phyloP scores from a whole-genome alignment of 1,139 yeast genomes.

The Insectozyma bohioensis region DNA sequence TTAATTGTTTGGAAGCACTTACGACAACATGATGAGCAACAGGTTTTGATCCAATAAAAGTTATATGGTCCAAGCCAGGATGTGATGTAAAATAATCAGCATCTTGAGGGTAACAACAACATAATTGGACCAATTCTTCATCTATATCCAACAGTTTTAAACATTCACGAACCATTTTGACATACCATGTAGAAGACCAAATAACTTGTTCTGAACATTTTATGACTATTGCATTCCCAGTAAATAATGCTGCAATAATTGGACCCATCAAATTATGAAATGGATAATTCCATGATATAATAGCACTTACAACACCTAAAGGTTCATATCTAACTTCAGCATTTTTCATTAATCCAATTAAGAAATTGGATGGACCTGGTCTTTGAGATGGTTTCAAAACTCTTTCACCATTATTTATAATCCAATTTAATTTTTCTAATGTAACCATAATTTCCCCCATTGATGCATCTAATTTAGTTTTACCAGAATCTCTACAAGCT shows the following conservation, averaged over 20 bases:
- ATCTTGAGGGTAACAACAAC: slow-evolving; percentile 76
- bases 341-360: slow-evolving; percentile 70
- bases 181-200: slow-evolving; percentile 87
- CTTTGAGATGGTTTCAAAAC: slow-evolving; percentile 71
- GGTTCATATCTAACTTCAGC: slow-evolving; percentile 96
- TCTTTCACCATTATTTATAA: slow-evolving; percentile 74
- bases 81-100: slow-evolving; percentile 86
- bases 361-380: slow-evolving; percentile 82
- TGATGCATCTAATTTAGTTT: slow-evolving; percentile 92
- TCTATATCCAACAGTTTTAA: slow-evolving; percentile 71
- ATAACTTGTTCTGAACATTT: slow-evolving; percentile 95
- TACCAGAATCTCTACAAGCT: slow-evolving; percentile 96
- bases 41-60: slow-evolving; percentile 93
- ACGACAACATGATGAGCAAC: slow-evolving; percentile 86
- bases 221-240: slow-evolving; percentile 88
- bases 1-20: slow-evolving; percentile 78
- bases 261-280: slow-evolving; percentile 94
- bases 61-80: slow-evolving; percentile 78
- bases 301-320: slow-evolving; percentile 81
- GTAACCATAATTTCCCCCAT: slow-evolving; percentile 96
- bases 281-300: slow-evolving; percentile 97
- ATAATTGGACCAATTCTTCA: slow-evolving; percentile 81
- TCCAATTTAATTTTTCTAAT: slow-evolving; percentile 89
- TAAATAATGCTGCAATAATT: slow-evolving; percentile 77
- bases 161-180: slow-evolving; percentile 66